phyloP scores from a whole-genome alignment of 208 protist species.

The Sergeia podlipaevii region DNA sequence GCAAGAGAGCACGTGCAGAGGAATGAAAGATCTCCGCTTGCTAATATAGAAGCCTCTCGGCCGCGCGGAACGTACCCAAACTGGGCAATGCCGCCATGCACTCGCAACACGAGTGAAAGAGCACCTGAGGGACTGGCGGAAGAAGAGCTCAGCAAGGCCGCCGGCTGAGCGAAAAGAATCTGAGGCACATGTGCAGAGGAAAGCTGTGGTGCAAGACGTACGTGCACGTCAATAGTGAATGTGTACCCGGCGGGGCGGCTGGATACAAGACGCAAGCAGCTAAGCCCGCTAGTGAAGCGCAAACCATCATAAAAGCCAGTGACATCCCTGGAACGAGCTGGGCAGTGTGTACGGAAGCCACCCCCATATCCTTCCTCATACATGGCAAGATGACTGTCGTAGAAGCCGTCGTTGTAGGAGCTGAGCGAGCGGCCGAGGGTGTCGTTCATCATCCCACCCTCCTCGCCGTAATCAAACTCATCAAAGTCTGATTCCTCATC shows the following conservation, averaged over 20 bases:
- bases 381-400: no score
- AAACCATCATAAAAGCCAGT: slow-evolving; percentile 46
- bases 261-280: slow-evolving; percentile 53
- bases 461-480: slow-evolving; percentile 1
- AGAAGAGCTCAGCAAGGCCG: no score
- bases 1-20: no score
- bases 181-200: no score
- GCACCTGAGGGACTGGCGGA: no score
- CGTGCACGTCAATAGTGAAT: slow-evolving; percentile 69
- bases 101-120: slow-evolving; percentile 52
- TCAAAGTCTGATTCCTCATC: slow-evolving; percentile 22
- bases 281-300: slow-evolving; percentile 63
- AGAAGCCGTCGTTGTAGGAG: not conserved
- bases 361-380: no score
- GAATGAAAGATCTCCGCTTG: no score
- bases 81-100: slow-evolving; percentile 35
- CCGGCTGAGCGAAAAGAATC: slow-evolving; percentile 64
- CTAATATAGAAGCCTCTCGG: no score
- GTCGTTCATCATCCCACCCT: not conserved
- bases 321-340: no score
- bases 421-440: not conserved
- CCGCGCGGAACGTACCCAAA: slow-evolving; percentile 48
- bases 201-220: slow-evolving; percentile 43
- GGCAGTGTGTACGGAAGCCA: no score
- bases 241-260: slow-evolving; percentile 31